A percentile compares a stretch with the other conserved stretches of the same genome.
Conservation (phyloP, 176 grass and related monocot genomes). For the Ampelocalamus luodianensis region DNA sequence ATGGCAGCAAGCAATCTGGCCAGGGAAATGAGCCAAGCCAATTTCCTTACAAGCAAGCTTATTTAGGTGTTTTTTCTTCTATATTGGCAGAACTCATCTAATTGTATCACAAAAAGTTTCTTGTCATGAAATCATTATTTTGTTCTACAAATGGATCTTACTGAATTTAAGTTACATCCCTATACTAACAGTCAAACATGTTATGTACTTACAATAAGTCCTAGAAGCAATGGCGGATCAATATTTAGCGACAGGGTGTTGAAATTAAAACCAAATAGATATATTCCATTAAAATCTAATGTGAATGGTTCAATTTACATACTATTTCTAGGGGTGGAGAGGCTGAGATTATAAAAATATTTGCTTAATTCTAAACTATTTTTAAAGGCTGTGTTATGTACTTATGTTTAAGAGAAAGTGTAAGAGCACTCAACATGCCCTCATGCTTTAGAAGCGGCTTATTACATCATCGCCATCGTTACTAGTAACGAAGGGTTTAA, state of each 20-base stretch:
- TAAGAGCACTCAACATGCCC: not conserved
- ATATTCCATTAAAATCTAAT: not conserved
- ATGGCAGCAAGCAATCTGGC: not conserved
- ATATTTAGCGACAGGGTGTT: not conserved
- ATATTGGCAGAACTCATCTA: not conserved
- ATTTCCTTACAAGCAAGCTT: not conserved
- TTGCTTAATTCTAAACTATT: not conserved
- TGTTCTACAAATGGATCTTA: not conserved
- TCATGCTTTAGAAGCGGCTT: not conserved
- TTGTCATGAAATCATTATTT: not conserved
- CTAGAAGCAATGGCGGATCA: not conserved
- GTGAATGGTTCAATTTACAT: no score
- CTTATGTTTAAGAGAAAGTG: not conserved
- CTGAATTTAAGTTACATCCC: conserved; percentile 9
- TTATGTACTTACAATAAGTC: not conserved
- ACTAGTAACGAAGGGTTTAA: not conserved
- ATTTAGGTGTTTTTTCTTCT: no score
- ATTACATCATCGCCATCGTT: not conserved
- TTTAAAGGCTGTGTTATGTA: not conserved
- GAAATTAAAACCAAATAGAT: not conserved
- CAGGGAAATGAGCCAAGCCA: not conserved
- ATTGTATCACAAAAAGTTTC: not conserved
- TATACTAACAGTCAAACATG: not conserved
- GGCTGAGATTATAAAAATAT: not conserved
- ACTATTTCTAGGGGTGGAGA: not conserved